A percentile compares a stretch with the other conserved stretches of the same genome.
phyloP scores from a whole-genome alignment of 257 asterid genomes.

The Solanum bukasovii region DNA sequence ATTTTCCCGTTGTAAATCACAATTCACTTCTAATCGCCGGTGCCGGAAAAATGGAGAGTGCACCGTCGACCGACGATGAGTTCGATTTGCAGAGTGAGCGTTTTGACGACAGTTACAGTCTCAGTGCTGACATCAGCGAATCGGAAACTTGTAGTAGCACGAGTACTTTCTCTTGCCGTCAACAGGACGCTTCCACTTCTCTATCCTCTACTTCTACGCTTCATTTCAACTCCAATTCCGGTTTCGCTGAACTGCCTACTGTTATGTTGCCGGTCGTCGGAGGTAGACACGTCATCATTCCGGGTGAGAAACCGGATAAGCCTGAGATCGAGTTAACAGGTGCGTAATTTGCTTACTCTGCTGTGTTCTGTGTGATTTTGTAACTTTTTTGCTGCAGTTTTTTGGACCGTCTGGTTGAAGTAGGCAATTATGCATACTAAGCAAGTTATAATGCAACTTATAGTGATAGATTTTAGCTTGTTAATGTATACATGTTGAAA shows the following conservation, averaged over 20 bases:
- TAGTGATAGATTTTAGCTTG: neutral
- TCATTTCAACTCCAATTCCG: constrained; percentile 13
- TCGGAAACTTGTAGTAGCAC: constrained; percentile 73
- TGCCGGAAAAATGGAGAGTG: constrained; percentile 18
- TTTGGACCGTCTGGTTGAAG: neutral
- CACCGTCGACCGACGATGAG: constrained; percentile 45
- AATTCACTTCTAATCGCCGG: neutral
- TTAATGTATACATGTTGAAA: neutral
- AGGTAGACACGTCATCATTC: constrained; percentile 41
- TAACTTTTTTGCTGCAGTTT: neutral
- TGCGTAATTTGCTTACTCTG: constrained; percentile 2
- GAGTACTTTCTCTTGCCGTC: constrained; percentile 35
- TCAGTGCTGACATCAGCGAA: constrained; percentile 89
- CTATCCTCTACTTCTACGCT: constrained; percentile 17
- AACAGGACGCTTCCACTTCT: constrained; percentile 12
- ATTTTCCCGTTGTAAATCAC: neutral
- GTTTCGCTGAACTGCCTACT: constrained; percentile 40
- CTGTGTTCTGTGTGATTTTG: neutral
- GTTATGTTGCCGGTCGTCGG: constrained; percentile 60
- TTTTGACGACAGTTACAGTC: constrained; percentile 47
- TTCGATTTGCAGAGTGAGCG: constrained; percentile 37
- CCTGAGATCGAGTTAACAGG: constrained; percentile 40
- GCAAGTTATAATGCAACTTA: neutral
- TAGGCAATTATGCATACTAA: neutral
- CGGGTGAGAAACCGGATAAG: constrained; percentile 32